A percentile compares a stretch with the other conserved stretches of the same genome.
phyloP scores from a whole-genome alignment of 2,329 filamentous ascomycete species.

The Blastomyces percursus region DNA sequence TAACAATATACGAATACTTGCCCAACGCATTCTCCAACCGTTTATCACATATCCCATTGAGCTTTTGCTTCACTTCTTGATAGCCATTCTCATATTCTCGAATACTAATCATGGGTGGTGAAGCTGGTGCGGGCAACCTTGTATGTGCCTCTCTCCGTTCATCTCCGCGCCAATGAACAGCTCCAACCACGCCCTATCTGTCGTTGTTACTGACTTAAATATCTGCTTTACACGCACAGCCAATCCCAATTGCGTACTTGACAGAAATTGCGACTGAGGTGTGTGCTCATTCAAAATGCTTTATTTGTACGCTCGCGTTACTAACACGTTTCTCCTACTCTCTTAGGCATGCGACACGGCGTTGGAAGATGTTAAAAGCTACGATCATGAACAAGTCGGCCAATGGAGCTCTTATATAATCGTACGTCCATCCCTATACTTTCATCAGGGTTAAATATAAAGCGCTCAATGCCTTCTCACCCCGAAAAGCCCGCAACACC shows the following conservation, averaged over 20 bases:
- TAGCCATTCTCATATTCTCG: background rate
- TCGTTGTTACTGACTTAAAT: background rate
- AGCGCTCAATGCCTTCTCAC: background rate
- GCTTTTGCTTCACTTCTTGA: background rate
- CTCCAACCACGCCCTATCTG: background rate
- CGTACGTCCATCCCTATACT: slow-evolving; percentile 43
- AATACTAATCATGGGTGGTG: background rate
- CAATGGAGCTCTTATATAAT: slow-evolving; percentile 91
- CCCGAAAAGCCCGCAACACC: background rate
- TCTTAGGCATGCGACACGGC: slow-evolving; percentile 71
- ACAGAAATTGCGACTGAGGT: slow-evolving; percentile 80
- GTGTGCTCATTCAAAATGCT: slow-evolving; percentile 26
- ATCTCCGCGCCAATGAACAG: background rate
- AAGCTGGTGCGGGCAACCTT: slow-evolving; percentile 3
- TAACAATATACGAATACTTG: background rate
- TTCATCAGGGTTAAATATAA: background rate
- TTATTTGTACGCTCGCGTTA: background rate
- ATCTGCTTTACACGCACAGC: slow-evolving; percentile 39
- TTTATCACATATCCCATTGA: background rate
- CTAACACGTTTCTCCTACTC: slow-evolving; percentile 5
- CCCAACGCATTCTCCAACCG: background rate
- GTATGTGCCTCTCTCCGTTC: background rate
- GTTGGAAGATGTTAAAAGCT: slow-evolving; percentile 62
- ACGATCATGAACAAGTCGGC: slow-evolving; percentile 76
- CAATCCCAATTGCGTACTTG: slow-evolving; percentile 63